These are phyloP conservation scores for Lumnitzera racemosa DNA, from an alignment of 345 rosid genomes.

Conservation along the genomic window DNA sequence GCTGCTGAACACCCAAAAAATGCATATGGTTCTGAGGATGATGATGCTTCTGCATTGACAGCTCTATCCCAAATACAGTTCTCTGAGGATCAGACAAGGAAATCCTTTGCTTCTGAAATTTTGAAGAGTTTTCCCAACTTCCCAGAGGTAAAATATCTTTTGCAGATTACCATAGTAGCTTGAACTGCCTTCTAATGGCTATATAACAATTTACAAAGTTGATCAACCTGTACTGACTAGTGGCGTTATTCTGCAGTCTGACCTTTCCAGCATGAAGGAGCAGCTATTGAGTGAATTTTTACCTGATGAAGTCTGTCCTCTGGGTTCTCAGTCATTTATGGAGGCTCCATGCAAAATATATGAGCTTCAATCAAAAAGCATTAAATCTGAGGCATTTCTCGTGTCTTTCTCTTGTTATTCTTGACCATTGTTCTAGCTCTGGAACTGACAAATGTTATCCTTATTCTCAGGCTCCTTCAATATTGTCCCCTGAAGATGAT, in stretches of 20 bases:
- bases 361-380: conserved; percentile 26
- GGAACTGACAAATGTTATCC: conserved; percentile 10
- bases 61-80: conserved; percentile 49
- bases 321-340: conserved; percentile 50
- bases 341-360: conserved; percentile 35
- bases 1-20: conserved; percentile 20
- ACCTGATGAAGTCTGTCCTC: conserved; percentile 80
- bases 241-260: conserved; percentile 43
- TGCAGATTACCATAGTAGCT: neutral
- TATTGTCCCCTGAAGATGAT: conserved; percentile 48
- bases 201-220: too few relatives aligned
- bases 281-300: conserved; percentile 64
- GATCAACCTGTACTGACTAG: neutral
- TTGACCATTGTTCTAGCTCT: conserved; percentile 10
- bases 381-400: conserved; percentile 31
- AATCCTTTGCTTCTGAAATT: conserved; percentile 56
- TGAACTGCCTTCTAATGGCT: too few relatives aligned
- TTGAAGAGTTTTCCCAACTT: conserved; percentile 54
- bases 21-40: conserved; percentile 65
- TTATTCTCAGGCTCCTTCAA: conserved; percentile 22
- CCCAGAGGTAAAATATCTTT: conserved; percentile 40
- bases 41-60: conserved; percentile 52
- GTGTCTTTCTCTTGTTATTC: conserved; percentile 7
- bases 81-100: conserved; percentile 51
- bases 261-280: conserved; percentile 38